phyloP scores from a whole-genome alignment of 164 flowering plant genomes.

The grape (Vitis vinifera) region ASM3070453v1 NC_081807.1:5016501-5017000 shows the following conservation, averaged over 20 bases:
- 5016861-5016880: constrained; percentile 33
- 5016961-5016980: constrained; percentile 30
- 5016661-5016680: constrained; percentile 34
- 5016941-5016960: constrained; percentile 26
- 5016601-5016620: too few species aligned
- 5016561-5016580: too few species aligned
- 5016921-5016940: constrained; percentile 36
- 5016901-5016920: constrained; percentile 25
- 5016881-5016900: constrained; percentile 34
- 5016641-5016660: constrained; percentile 15
- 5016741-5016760: constrained; percentile 31
- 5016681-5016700: constrained; percentile 39
- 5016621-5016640: constrained; percentile 2
- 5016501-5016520: too few species aligned
- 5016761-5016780: too few species aligned
- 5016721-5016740: constrained; percentile 34
- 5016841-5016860: constrained; percentile 32
- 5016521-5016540: too few species aligned
- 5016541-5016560: too few species aligned
- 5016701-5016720: constrained; percentile 35
- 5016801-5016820: too few species aligned
- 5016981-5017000: constrained; percentile 36
- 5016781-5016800: too few species aligned
- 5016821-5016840: neutral
- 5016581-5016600: too few species aligned